phyloP scores from a whole-genome alignment of 2,329 filamentous ascomycete species.

The Phialocephala subalpina region DNA sequence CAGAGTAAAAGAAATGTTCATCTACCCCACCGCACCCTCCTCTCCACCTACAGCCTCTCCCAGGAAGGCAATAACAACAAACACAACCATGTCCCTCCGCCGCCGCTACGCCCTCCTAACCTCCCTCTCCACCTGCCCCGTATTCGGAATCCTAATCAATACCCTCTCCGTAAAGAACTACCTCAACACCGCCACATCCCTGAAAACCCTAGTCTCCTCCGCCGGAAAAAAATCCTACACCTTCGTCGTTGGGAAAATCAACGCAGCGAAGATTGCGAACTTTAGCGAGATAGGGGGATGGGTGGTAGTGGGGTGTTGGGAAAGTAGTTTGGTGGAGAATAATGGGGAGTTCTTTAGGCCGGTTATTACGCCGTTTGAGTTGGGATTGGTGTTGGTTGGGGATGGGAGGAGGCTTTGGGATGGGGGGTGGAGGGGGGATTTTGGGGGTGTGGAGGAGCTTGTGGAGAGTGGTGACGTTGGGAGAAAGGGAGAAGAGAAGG shows the following conservation, averaged over 20 bases:
- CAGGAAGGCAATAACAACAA: conserved; percentile 40
- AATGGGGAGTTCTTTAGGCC: conserved; percentile 87
- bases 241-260: conserved; percentile 95
- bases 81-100: conserved; percentile 67
- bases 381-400: conserved; percentile 77
- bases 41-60: conserved; percentile 43
- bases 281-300: conserved; percentile 95
- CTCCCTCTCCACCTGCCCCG: conserved; percentile 78
- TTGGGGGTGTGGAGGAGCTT: conserved; percentile 65
- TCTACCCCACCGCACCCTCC: conserved; percentile 67
- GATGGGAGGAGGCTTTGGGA: conserved; percentile 86
- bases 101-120: conserved; percentile 90
- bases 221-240: conserved; percentile 96
- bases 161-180: conserved; percentile 94
- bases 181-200: conserved; percentile 77
- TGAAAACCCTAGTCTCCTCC: conserved; percentile 75
- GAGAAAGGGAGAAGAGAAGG: conserved; percentile 17
- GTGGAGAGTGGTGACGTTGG: conserved; percentile 37
- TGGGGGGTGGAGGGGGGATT: conserved; percentile 88
- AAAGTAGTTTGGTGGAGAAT: conserved; percentile 90
- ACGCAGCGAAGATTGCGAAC: conserved; percentile 94
- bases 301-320: conserved; percentile 98
- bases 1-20: conserved; percentile 79
- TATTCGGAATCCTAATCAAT: conserved; percentile 95
- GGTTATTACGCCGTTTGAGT: conserved; percentile 94